These are phyloP conservation scores for Teunomyces kruisii DNA, from an alignment of 805 yeast genomes.

Conservation along the genomic window DNA sequence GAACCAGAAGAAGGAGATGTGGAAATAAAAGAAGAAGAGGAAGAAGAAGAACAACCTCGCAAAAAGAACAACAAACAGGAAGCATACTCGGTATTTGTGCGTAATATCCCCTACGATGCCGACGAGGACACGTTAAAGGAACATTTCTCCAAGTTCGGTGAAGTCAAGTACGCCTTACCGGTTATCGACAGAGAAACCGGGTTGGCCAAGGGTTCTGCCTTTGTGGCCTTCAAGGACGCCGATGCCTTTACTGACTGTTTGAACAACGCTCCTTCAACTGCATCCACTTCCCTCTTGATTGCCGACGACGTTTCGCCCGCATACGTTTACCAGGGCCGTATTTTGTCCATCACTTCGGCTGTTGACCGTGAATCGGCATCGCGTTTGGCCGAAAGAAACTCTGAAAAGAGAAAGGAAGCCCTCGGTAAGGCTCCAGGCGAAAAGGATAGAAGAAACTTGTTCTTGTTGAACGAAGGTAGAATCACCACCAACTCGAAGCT, in stretches of 20 bases:
- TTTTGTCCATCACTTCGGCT: constrained; percentile 78
- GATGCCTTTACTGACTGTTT: constrained; percentile 69
- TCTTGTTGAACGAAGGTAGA: constrained; percentile 90
- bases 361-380: constrained; percentile 85
- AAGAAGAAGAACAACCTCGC: constrained; percentile 26
- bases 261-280: constrained; percentile 71
- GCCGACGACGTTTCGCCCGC: constrained; percentile 90
- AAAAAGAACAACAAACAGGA: constrained; percentile 62
- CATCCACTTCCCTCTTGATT: constrained; percentile 64
- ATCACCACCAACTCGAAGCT: constrained; percentile 77
- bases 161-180: constrained; percentile 89
- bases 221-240: constrained; percentile 75
- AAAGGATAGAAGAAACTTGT: constrained; percentile 81
- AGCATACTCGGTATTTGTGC: constrained; percentile 72
- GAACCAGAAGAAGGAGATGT: constrained; percentile 32
- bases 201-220: constrained; percentile 90
- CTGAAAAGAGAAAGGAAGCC: constrained; percentile 67
- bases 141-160: constrained; percentile 83
- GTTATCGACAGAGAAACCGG: constrained; percentile 86
- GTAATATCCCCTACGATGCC: constrained; percentile 95
- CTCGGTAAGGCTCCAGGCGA: constrained; percentile 80
- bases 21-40: constrained; percentile 34
- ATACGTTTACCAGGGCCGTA: constrained; percentile 91
- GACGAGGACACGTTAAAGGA: constrained; percentile 73
- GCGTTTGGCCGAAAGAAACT: constrained; percentile 68